Evolutionary conservation across 1,139 yeast species (phyloP), one percentile per base, ranked within the genome.

Genomic region (Debaryomycetaceae sp.): DNA sequence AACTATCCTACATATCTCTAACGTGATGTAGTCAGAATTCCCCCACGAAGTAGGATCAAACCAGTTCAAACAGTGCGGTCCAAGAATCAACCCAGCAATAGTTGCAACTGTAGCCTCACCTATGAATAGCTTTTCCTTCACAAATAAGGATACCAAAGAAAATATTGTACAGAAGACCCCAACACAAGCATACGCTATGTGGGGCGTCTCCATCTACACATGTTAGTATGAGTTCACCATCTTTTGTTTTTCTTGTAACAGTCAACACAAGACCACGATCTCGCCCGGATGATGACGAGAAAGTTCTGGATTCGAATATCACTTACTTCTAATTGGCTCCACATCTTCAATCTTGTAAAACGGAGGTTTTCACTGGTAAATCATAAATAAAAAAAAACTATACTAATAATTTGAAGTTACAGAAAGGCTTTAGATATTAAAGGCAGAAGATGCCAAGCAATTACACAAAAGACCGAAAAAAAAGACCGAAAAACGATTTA

Each of bases 51-150:
- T 63, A 2, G 98, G 98, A 45, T 84, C 64, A 55, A 92, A 87
- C 96, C 98, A 89, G 48, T 82, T 67, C 31, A 91, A 63, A 63
- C 96, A 87, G 57, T 89, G 95, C 0, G 98, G 98, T 0, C 98
- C 98, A 6, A 91, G 82, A 17, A 92, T 88, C 17, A 92, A 73
- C 3, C 98, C 98, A 37, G 88, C 89, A 5, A 92, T 70, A 5
- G 95, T 82, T 2, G 98, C 97, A 30, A 91, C 94, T 0, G 96
- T 83, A 11, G 98, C 96, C 65, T 92, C 98, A 54, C 98, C 98
- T 18, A 92, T 86, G 61, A 87, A 92, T 14, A 91, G 70, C 50
- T 79, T 77, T 61, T 92, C 98, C 59, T 92, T 94, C 35, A 92
- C 89, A 55, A 89, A 87, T 32, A 91, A 77, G 0, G 98, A 92